Conservation (phyloP, 2,329 filamentous ascomycete species). For the Reticulascus tulasneorum region DNA sequence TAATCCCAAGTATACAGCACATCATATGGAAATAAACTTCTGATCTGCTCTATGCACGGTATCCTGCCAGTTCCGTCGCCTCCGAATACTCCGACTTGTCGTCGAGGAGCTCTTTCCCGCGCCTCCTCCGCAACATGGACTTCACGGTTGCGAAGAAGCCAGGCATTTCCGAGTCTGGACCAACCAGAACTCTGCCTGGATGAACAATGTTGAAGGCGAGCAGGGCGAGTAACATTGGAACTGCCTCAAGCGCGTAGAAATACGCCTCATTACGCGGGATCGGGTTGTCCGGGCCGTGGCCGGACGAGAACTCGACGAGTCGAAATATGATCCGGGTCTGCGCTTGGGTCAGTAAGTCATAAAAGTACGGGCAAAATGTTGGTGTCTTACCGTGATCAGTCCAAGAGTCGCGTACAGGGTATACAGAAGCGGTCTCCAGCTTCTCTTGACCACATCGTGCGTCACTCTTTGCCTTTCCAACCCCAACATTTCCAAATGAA, state of each 20-base stretch:
- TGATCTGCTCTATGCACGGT: no score
- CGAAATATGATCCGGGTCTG: conserved; percentile 50
- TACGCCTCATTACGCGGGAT: conserved; percentile 33
- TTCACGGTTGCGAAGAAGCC: conserved; percentile 1
- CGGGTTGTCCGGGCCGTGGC: conserved; percentile 22
- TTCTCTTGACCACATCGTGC: no score
- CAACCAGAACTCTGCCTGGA: conserved; percentile 21
- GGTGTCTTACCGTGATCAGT: conserved; percentile 30
- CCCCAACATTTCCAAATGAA: conserved; percentile 27
- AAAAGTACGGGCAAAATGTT: conserved; percentile 1
- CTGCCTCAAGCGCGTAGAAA: conserved; percentile 42
- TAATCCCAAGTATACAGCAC: no score
- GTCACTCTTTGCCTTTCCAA: conserved; percentile 13
- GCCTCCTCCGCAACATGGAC: neutral
- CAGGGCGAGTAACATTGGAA: conserved; percentile 39
- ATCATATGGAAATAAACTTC: no score
- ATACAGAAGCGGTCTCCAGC: conserved; percentile 21
- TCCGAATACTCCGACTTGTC: no score
- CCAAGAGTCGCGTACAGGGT: conserved; percentile 29
- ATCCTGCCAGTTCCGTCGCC: no score
- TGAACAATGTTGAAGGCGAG: conserved; percentile 38
- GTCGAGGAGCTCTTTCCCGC: no score
- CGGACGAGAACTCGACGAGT: conserved; percentile 45
- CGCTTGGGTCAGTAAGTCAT: no score
- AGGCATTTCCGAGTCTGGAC: conserved; percentile 9